Conservation (phyloP, 164 flowering plant species). For the Stephania cephalantha region DNA sequence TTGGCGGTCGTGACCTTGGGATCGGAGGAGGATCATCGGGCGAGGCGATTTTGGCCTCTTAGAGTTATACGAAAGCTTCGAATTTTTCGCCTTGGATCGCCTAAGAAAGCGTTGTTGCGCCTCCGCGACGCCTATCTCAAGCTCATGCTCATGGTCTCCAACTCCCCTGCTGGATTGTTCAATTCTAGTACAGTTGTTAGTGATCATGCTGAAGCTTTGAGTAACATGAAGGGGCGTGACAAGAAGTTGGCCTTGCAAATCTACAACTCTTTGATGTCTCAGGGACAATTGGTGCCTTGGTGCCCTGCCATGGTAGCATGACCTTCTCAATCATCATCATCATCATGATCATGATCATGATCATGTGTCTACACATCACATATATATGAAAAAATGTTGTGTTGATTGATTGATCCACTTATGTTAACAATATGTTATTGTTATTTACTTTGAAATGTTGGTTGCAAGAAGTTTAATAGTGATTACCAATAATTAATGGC, state of each 20-base stretch:
- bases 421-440: too few relatives aligned
- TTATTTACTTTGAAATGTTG: too few relatives aligned
- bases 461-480: too few relatives aligned
- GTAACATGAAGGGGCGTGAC: neutral
- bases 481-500: too few relatives aligned
- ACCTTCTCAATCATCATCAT: neutral
- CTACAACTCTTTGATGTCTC: neutral
- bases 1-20: neutral
- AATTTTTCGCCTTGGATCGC: constrained; percentile 14
- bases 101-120: constrained; percentile 42
- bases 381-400: too few relatives aligned
- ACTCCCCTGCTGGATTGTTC: constrained; percentile 21
- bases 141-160: constrained; percentile 60
- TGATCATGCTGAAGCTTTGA: neutral
- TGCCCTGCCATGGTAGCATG: neutral
- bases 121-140: constrained; percentile 70
- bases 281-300: neutral
- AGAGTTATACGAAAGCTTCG: constrained; percentile 40
- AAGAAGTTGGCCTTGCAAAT: neutral
- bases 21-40: constrained; percentile 9
- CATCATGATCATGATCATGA: too few relatives aligned
- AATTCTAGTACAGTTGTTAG: constrained; percentile 12
- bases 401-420: neutral
- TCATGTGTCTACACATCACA: too few relatives aligned
- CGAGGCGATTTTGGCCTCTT: constrained; percentile 37